Conservation (phyloP, 345 rosid species). For the Luvunga scandens region DNA sequence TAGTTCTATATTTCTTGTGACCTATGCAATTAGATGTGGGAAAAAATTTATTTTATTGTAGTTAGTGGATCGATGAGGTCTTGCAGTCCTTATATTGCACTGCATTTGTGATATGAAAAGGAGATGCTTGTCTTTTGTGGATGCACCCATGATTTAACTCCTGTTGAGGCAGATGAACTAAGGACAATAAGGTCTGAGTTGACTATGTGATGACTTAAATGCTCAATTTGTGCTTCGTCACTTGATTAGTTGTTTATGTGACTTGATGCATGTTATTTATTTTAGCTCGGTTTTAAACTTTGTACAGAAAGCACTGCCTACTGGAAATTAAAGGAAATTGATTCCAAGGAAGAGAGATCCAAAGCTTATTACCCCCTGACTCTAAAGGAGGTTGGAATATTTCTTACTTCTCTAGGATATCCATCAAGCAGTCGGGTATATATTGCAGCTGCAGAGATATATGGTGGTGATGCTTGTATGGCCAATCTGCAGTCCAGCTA, state of each 20-base stretch:
- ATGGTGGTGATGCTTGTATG: slow-evolving; percentile 78
- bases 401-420: slow-evolving; percentile 72
- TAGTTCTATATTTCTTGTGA: slow-evolving; percentile 5
- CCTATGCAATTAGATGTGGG: not conserved
- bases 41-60: slow-evolving; percentile 23
- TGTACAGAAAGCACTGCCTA: slow-evolving; percentile 64
- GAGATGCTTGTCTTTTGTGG: slow-evolving; percentile 92
- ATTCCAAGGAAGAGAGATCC: slow-evolving; percentile 70
- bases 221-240: not conserved
- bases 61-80: slow-evolving; percentile 86
- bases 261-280: not conserved
- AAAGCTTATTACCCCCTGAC: slow-evolving; percentile 83
- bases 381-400: slow-evolving; percentile 81
- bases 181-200: slow-evolving; percentile 59
- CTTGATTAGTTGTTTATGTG: not conserved
- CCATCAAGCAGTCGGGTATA: slow-evolving; percentile 73
- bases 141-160: slow-evolving; percentile 73
- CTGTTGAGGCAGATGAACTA: slow-evolving; percentile 75
- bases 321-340: slow-evolving; percentile 87
- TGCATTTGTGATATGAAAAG: slow-evolving; percentile 85
- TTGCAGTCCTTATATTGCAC: slow-evolving; percentile 70
- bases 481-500: slow-evolving; percentile 56
- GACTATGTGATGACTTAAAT: not conserved
- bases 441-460: slow-evolving; percentile 87
- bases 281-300: not conserved